Conservation (phyloP, 768 basidiomycete species). For the Dendrothele bispora region DNA sequence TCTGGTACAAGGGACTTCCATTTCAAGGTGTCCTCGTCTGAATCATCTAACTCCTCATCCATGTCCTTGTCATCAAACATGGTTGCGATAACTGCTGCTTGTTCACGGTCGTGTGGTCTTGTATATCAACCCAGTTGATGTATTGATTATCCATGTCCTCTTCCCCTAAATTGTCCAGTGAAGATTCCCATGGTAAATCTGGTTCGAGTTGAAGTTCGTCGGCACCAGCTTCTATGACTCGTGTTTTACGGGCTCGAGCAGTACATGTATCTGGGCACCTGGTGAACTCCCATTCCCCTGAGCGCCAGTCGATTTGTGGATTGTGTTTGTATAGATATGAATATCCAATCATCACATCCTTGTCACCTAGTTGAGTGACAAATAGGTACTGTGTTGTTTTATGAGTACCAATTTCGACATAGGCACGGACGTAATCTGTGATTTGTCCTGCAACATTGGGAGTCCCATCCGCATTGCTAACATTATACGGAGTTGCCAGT, state of each 20-base stretch:
- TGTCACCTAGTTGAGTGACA: not conserved
- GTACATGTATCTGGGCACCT: slow-evolving; percentile 7
- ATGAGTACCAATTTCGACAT: not conserved
- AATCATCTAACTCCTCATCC: not conserved
- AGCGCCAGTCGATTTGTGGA: slow-evolving; percentile 1
- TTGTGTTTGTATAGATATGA: slow-evolving; percentile 2
- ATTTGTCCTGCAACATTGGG: slow-evolving; percentile 4
- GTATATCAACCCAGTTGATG: not conserved
- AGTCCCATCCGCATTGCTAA: not conserved
- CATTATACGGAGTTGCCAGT: not conserved
- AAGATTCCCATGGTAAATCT: not conserved
- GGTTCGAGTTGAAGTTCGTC: not conserved
- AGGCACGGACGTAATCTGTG: not conserved
- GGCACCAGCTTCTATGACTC: not conserved
- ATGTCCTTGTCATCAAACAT: slow-evolving; percentile 5
- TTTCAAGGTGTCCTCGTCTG: slow-evolving; percentile 3
- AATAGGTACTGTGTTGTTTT: not conserved
- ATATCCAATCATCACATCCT: slow-evolving; percentile 1
- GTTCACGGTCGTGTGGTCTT: not conserved
- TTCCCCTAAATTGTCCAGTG: not conserved
- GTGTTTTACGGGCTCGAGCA: slow-evolving; percentile 1
- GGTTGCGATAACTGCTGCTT: not conserved
- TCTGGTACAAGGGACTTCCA: slow-evolving; percentile 16
- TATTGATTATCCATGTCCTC: not conserved
- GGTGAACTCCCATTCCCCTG: slow-evolving; percentile 5